Base-by-base conservation (phyloP, 75 land plant genomes). In the Pinus albicaulis region DNA sequence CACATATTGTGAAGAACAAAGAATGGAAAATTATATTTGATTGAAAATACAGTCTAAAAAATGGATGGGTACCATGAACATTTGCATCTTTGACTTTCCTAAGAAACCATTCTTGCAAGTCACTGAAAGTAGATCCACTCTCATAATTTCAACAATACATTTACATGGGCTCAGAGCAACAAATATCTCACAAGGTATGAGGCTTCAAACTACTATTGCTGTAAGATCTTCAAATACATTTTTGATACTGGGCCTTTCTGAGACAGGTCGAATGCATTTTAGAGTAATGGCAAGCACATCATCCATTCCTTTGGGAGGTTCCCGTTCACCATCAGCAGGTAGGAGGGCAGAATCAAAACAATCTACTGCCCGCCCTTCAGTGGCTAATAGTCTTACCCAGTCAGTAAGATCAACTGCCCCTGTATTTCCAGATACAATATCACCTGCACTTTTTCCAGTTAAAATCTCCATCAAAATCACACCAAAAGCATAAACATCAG, bases 401-500 rank as follows among this genome's bases (percentile, higher is more conserved):
- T 97, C 99, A 15, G 93, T 86, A 15, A 97, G 89, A 80, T 97
- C 99, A 13, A 97, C 99, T 20, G 89, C 92, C 25, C 99, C 99
- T 19, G 93, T 88, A 57, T 94, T 96, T 25, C 92, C 99, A 25
- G 95, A 95, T 23, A 97, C 89, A n/a, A 97, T 97, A 81, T 97
- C 98, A 11, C 99, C 99, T 59, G 99, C 89, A 82, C 94, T 88
- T 86, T 89, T 86, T 70, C 94, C 89, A 1, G 98, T 95, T 62
- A 95, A 74, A 23, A 98, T 41, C 81, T 98, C 99, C 89, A 98
- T 85, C 58, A 98, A 24, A 36, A 98, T 89, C 24, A 98, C 98
- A 22, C 99, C 99, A 77, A 98, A 87, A 16, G 99, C 88, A 85
- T 95, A 98, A 7, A 98, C 91, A 76, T 98, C 99, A 25, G 89